A percentile compares a stretch with the other conserved stretches of the same genome.
Evolutionary conservation across 2,329 filamentous ascomycete species (phyloP).

Genomic region (Fusarium acutatum): DNA sequence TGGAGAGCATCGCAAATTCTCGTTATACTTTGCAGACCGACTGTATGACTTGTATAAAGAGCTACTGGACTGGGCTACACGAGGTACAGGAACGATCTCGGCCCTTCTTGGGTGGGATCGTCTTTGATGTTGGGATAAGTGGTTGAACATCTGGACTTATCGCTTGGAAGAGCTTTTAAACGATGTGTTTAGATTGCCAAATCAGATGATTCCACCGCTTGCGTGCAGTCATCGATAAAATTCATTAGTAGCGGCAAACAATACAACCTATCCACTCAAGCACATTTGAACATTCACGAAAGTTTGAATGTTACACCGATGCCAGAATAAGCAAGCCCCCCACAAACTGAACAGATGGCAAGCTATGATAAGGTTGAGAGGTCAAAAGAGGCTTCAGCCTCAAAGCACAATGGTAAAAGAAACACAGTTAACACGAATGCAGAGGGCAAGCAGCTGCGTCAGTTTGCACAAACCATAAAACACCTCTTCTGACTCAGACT

Average conservation of each 20-base stretch:
- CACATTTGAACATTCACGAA: not conserved
- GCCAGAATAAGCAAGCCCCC: not conserved
- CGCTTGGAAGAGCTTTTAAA: not conserved
- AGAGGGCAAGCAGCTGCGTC: not conserved
- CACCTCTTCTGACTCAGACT: not conserved
- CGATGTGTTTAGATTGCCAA: not conserved
- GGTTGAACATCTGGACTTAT: not conserved
- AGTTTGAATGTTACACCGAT: not conserved
- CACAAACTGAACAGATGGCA: not conserved
- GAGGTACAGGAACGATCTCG: not conserved
- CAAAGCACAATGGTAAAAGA: not conserved
- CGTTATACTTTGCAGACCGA: not conserved
- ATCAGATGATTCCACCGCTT: not conserved
- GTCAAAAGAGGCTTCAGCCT: not conserved
- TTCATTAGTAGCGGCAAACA: not conserved
- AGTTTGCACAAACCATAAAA: not conserved
- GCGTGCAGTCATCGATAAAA: not conserved
- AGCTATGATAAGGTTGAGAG: not conserved
- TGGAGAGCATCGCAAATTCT: not conserved
- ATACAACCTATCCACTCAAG: not conserved
- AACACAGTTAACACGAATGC: not conserved
- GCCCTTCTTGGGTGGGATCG: not conserved
- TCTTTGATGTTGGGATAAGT: not conserved
- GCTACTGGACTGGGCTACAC: not conserved
- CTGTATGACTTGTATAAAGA: fast-evolving